Evolutionary conservation across 2,329 filamentous ascomycete genomes (phyloP).

Genomic region (Piedraia hortae): DNA sequence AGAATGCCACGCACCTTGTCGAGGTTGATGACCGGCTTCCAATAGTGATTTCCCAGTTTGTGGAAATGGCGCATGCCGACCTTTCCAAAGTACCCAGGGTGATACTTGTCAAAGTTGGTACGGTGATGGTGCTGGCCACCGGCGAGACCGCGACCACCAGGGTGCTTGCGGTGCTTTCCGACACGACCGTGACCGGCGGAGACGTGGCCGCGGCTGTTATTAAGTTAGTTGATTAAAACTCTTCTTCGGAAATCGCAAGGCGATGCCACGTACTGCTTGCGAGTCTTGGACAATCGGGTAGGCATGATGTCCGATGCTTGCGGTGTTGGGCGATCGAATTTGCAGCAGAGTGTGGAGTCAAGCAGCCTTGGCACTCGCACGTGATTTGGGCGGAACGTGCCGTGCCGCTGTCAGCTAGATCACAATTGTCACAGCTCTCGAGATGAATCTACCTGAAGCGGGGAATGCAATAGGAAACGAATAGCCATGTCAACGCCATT

Average conservation of each 20-base stretch:
- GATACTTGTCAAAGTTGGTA: constrained; percentile 81
- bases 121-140: constrained; percentile 98
- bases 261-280: constrained; percentile 44
- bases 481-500: no score
- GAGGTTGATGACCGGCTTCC: constrained; percentile 96
- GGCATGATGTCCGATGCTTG: no score
- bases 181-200: constrained; percentile 94
- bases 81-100: constrained; percentile 98
- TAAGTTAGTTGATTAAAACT: constrained; percentile 4
- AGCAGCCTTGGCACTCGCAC: no score
- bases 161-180: constrained; percentile 90
- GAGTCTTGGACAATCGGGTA: constrained; percentile 48
- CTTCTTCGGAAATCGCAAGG: constrained; percentile 1
- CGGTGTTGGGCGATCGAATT: no score
- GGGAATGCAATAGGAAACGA: no score
- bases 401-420: no score
- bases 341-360: no score
- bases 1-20: constrained; percentile 43
- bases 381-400: no score
- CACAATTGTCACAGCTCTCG: no score
- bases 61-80: constrained; percentile 43
- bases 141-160: constrained; percentile 59
- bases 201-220: constrained; percentile 69
- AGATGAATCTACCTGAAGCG: no score
- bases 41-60: constrained; percentile 84